These are phyloP conservation scores for Corchorus olitorius DNA, from an alignment of 345 rosid genomes.

Conservation along the genomic window DNA sequence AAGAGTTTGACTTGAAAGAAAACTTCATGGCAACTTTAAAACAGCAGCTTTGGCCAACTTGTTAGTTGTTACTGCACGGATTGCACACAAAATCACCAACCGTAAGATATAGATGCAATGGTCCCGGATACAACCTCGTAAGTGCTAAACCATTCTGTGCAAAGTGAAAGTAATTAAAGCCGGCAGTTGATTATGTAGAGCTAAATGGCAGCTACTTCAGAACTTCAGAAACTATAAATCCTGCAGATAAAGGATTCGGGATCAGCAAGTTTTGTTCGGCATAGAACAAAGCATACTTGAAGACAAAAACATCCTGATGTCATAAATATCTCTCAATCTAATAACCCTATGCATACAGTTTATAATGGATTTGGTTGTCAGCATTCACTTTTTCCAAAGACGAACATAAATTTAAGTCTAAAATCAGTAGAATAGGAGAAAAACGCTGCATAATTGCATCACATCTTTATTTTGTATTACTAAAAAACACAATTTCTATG, in stretches of 20 bases:
- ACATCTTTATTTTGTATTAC: background rate
- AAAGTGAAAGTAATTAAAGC: slow-evolving; percentile 1
- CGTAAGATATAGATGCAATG: background rate
- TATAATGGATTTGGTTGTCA: background rate
- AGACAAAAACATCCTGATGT: background rate
- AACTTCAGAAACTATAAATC: background rate
- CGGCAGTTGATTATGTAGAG: background rate
- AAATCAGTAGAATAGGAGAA: background rate
- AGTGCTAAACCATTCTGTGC: background rate
- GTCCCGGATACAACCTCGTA: background rate
- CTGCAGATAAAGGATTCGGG: background rate
- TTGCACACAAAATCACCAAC: background rate
- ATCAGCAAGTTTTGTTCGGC: background rate
- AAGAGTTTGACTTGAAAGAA: background rate
- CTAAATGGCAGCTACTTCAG: background rate
- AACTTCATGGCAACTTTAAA: background rate
- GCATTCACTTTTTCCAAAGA: too few species aligned
- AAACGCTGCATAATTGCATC: background rate
- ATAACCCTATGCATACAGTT: too few species aligned
- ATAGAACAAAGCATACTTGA: background rate
- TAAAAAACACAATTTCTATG: too few species aligned
- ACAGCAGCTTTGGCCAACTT: background rate
- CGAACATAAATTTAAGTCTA: background rate
- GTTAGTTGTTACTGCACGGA: background rate
- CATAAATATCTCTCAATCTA: background rate